A percentile compares a stretch with the other conserved stretches of the same genome.
These are phyloP conservation scores for Brettanomyces naardenensis DNA, from an alignment of 805 yeast genomes.

Conservation along the genomic window DNA sequence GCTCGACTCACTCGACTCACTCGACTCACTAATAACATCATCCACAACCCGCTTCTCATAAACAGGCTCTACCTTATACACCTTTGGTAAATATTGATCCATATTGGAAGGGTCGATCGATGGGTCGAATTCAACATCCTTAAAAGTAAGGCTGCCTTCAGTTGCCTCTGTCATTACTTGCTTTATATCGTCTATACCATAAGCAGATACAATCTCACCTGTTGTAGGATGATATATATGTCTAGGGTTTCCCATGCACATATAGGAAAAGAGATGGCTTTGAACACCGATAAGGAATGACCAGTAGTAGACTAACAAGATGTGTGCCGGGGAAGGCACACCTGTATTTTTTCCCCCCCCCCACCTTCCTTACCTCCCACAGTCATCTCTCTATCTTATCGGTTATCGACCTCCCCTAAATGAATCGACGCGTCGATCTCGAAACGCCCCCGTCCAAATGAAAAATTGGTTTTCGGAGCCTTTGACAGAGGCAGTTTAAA, in stretches of 20 bases:
- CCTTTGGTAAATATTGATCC: conserved; percentile 24
- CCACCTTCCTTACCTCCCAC: no score
- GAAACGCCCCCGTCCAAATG: no score
- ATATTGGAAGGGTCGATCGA: conserved; percentile 22
- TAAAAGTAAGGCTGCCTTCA: conserved; percentile 6
- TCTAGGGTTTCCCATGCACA: conserved; percentile 7
- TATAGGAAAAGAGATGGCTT: neutral
- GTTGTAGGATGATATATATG: conserved; percentile 5
- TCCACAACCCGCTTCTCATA: conserved; percentile 7
- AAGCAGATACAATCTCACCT: neutral
- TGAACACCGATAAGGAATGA: no score
- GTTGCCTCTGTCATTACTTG: neutral
- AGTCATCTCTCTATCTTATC: no score
- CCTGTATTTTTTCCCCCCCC: no score
- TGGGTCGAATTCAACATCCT: conserved; percentile 24
- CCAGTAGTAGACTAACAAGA: no score
- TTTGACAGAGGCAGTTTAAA: no score
- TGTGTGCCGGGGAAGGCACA: no score
- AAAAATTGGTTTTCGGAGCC: no score
- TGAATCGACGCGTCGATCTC: no score
- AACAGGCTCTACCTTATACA: conserved; percentile 21
- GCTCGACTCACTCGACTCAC: no score
- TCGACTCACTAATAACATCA: neutral
- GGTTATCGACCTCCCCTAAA: no score
- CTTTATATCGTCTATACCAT: neutral